Conservation (phyloP, 2,329 filamentous ascomycete species). For the Podosphaera fusca region DNA sequence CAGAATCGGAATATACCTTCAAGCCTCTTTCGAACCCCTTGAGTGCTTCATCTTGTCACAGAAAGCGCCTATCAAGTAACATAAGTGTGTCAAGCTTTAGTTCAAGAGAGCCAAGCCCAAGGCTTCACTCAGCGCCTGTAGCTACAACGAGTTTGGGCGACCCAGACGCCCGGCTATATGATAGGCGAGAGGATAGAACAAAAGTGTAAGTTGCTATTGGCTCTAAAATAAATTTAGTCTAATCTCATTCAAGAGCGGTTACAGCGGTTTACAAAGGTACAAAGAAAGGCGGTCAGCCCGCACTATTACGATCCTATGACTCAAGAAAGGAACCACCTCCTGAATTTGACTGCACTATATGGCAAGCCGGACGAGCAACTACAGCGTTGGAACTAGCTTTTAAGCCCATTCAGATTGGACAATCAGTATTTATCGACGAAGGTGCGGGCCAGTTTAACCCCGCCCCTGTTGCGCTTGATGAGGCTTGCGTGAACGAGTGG, state of each 20-base stretch:
- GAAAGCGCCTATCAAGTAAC: slow-evolving; percentile 45
- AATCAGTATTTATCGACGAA: slow-evolving; percentile 85
- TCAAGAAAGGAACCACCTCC: slow-evolving; percentile 76
- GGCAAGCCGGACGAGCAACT: slow-evolving; percentile 92
- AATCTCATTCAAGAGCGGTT: slow-evolving; percentile 41
- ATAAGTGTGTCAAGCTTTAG: slow-evolving; percentile 68
- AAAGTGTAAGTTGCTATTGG: slow-evolving; percentile 48
- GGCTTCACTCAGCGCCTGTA: slow-evolving; percentile 27
- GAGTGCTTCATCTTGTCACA: slow-evolving; percentile 20
- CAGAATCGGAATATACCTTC: slow-evolving; percentile 7
- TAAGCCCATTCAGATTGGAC: slow-evolving; percentile 84
- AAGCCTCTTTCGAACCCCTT: slow-evolving; percentile 16
- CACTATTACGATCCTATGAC: slow-evolving; percentile 77
- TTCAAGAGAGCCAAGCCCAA: slow-evolving; percentile 32
- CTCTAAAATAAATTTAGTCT: slow-evolving; percentile 4
- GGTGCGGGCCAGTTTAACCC: slow-evolving; percentile 84
- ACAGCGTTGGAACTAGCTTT: slow-evolving; percentile 79
- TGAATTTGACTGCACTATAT: slow-evolving; percentile 85
- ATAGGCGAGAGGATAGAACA: slow-evolving; percentile 61
- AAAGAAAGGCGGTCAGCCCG: slow-evolving; percentile 39
- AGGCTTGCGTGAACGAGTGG: slow-evolving; percentile 84
- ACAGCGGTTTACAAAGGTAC: slow-evolving; percentile 82
- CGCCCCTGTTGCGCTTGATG: slow-evolving; percentile 61
- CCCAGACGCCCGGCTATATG: slow-evolving; percentile 70
- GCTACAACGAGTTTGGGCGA: slow-evolving; percentile 44